A percentile compares a stretch with the other conserved stretches of the same genome.
Evolutionary conservation across 1,139 yeast species (phyloP).

Genomic region (Candida mesenterica): DNA sequence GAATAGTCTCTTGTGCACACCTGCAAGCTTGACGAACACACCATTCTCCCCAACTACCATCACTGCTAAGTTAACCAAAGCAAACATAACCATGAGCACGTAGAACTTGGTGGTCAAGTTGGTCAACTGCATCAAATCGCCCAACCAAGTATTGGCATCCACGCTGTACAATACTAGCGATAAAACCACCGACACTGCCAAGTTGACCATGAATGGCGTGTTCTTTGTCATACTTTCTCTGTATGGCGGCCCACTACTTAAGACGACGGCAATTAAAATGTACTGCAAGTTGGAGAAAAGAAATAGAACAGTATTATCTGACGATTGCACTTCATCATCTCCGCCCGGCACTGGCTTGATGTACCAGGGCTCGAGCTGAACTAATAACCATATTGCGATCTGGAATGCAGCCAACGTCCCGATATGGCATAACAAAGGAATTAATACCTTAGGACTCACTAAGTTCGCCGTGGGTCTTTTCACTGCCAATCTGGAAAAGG

Average conservation of each 20-base stretch:
- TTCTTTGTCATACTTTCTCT: conserved; percentile 73
- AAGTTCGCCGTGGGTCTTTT: conserved; percentile 93
- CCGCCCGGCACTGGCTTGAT: conserved; percentile 78
- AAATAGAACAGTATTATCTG: conserved; percentile 87
- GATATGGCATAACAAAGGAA: conserved; percentile 79
- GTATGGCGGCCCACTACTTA: conserved; percentile 95
- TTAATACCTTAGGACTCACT: conserved; percentile 81
- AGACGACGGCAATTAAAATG: conserved; percentile 73
- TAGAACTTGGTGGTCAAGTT: conserved; percentile 54
- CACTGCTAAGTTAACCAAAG: conserved; percentile 49
- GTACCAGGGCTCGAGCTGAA: conserved; percentile 70
- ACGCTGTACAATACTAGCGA: conserved; percentile 53
- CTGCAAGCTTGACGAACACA: conserved; percentile 31
- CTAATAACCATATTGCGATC: conserved; percentile 59
- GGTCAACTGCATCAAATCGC: conserved; percentile 74
- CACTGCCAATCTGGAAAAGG: conserved; percentile 55
- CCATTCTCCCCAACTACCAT: conserved; percentile 45
- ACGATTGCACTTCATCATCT: conserved; percentile 78
- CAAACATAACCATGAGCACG: conserved; percentile 43
- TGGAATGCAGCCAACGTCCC: conserved; percentile 62
- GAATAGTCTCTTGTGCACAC: conserved; percentile 27
- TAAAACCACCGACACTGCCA: conserved; percentile 45
- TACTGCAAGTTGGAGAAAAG: conserved; percentile 85
- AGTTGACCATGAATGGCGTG: conserved; percentile 65
- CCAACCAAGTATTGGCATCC: conserved; percentile 52